Base-by-base conservation (phyloP, 331 rosid genomes). In the Malus hybrid region DNA sequence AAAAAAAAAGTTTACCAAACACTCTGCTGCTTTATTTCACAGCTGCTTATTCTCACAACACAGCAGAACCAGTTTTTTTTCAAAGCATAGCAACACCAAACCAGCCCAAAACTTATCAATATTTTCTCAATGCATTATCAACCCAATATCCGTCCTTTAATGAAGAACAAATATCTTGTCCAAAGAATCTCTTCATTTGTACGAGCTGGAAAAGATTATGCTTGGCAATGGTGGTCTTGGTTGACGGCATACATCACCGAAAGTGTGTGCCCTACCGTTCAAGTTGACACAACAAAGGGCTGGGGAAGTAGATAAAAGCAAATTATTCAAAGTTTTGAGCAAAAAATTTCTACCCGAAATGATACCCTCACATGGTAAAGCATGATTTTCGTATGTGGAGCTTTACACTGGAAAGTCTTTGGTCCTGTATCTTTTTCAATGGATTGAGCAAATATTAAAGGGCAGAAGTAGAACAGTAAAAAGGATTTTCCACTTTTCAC, bases 401-500 rank as follows among this genome's bases (percentile, higher is more conserved):
- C 48, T 10, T 42, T 42, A 10, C 48, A 10, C 48, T 42, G 48
- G 14, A 42, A 42, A 42, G 14, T 42, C 48, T 42, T 42, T 42
- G 48, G 48, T 19, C 66, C 9, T 81, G 68, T 68, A 46, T 82
- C 65, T 76, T 76, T 83, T 86, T 71, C 62, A 75, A 31, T 10
- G 4, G 39, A 60, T 33, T 64, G 78, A 64, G 76, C 79, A 68
- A 77, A 56, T 42, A 10, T 42, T 42, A 42, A 42, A 42, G 14
- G 48, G 48, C 14, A 42, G 48, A 42, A 10, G 48, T 42, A 42
- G 14, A 42, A 42, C 48, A 42, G 48, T 10, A 65, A 54, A 79
- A 85, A 77, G 65, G 78, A 52, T 75, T 76, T 71, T 71, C 52
- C 66, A 46, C 46, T 83, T 83, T 73, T 46, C 72, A 77, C 48